Base-by-base conservation (phyloP, 345 rosid species). In the Euphorbia pulcherrima region DNA sequence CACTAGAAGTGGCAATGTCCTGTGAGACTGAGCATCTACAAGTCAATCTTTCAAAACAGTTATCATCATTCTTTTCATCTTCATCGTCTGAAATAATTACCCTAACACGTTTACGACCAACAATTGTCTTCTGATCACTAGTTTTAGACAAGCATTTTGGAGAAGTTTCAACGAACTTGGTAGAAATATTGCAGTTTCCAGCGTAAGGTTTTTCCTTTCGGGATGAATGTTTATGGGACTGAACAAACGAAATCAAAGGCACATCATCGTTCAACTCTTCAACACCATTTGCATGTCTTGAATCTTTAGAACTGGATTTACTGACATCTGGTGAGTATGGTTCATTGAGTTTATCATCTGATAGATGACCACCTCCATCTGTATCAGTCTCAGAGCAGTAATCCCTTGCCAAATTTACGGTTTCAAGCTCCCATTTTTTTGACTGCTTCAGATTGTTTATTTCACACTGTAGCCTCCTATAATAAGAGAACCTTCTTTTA, bases 301-400 rank as follows among this genome's bases (percentile, higher is more conserved):
- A 77, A 64, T 64, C 60, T 64, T 26, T 55, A 29, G 82, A 75
- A 73, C 60, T 72, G 62, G 87, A 79, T 73, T 77, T 80, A 65
- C 67, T 78, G n/a, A 41, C 71, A 41, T 71, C 66, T 18, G 78
- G 78, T 68, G 83, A 77, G 77, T 64, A 62, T 60, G 76, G 66
- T 69, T 75, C 75, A 73, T 60, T 70, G 69, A 79, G 58, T 80
- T 60, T 77, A 74, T 71, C 66, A 73, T 76, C 84, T 47, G 82
- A 80, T 63, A 68, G 70, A 72, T 75, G 66, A 67, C 72, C 83
- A 68, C 79, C 86, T 65, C 77, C 92, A 75, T 88, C 97, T 30
- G 97, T 86, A 68, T 94, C 97, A 46, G 96, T 91, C 77, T 94
- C 99, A 68, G 90, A 83, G 81, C 92, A 91, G 79, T 80, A 81